Evolutionary conservation across 345 rosid genomes (phyloP), one percentile per base, ranked within the genome.

Genomic region (Dipteronia dyeriana): DNA sequence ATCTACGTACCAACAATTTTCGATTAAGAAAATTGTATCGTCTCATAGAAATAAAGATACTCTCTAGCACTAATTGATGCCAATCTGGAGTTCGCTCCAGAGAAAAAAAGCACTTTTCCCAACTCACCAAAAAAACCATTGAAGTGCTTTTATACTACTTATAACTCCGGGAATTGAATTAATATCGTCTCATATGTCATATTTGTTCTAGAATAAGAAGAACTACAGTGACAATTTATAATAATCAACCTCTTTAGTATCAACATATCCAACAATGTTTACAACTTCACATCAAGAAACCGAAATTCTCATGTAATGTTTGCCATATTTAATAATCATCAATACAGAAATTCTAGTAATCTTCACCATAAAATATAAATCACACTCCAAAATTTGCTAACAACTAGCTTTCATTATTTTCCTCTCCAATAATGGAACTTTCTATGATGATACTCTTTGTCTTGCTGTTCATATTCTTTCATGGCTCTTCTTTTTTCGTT

Each of bases 401-500:
- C 34, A 31, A 31, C 22, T n/a, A 56, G 7, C 45, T 41, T 41
- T 31, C 34, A 31, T 31, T 31, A 31, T 31, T 31, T 31, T 31
- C 34, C 34, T 31, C 45, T 7, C 9, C 45, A 56, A 5, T 62
- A 26, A 63, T 63, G 41, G 68, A 45, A 68, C 5, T n/a, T 3
- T 45, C 19, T 20, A 49, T 41, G 45, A 41, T 41, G 9, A 6
- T 57, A 57, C 31, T 73, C 4, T n/a, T 73, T 53, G 0, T 73
- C 20, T 8, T 78, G 0, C 6, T 79, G 0, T 29, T 74, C 4
- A 9, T 68, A 5, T 20, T 78, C 9, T 19, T 57, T 22, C 66
- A 8, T 9, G 29, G 71, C 0, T 69, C 76, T 23, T 61, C 69
- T 12, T 0, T 76, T 66, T 14, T 13, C 19, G 1, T 57, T 91